A percentile compares a stretch with the other conserved stretches of the same genome.
Conservation (phyloP, 441 rosid genomes). For the Rhodomyrtus psidioides region DNA sequence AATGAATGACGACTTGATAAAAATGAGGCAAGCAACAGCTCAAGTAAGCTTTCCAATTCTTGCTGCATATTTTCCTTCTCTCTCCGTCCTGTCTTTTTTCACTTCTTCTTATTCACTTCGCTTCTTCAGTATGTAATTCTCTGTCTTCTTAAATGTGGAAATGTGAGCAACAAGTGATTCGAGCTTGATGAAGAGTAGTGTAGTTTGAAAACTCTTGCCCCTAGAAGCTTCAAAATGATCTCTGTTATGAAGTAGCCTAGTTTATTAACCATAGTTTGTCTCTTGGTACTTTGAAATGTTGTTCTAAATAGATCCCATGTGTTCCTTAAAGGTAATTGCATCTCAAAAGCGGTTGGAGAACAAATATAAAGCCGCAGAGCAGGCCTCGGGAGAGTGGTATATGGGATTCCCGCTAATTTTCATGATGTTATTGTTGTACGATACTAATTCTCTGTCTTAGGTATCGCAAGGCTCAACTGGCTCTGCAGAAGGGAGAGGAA, state of each 20-base stretch:
- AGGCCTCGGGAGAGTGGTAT: slow-evolving; percentile 92
- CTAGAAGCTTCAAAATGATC: not conserved
- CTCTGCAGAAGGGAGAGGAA: slow-evolving; percentile 95
- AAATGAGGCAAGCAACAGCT: slow-evolving; percentile 99
- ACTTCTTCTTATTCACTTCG: not conserved
- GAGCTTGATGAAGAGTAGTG: not conserved
- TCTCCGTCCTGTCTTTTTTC: not conserved
- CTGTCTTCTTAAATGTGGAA: not conserved
- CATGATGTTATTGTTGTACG: not conserved
- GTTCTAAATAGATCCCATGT: not conserved
- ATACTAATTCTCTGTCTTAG: slow-evolving; percentile 20
- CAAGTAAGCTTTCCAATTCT: slow-evolving; percentile 44
- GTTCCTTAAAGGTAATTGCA: slow-evolving; percentile 63
- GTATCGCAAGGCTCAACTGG: slow-evolving; percentile 97
- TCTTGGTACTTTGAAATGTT: not conserved
- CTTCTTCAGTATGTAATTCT: not conserved
- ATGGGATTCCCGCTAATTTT: not conserved
- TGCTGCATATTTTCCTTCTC: not conserved
- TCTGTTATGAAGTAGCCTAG: not conserved
- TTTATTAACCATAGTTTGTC: not conserved
- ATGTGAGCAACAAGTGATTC: not conserved
- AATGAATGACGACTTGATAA: slow-evolving; percentile 94
- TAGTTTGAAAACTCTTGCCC: not conserved
- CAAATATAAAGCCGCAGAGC: slow-evolving; percentile 79
- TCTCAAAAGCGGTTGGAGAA: slow-evolving; percentile 93